These are phyloP conservation scores for Colletotrichum neosansevieriae DNA, from an alignment of 2,329 filamentous ascomycete genomes.

Conservation along the genomic window DNA sequence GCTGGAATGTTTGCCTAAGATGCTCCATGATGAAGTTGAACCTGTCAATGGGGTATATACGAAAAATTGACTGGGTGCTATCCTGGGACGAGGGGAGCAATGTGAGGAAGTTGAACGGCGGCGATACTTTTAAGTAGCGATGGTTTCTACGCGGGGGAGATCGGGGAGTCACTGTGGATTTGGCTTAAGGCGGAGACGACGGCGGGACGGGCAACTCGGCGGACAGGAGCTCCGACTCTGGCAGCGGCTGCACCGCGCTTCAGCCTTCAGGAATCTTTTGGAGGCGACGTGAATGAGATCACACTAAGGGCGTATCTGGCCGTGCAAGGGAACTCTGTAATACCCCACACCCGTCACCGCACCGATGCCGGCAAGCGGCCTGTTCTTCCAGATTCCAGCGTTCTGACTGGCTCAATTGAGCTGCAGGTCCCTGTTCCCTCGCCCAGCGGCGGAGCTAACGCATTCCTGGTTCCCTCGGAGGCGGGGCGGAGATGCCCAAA, in stretches of 20 bases:
- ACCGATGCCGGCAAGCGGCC: constrained; percentile 26
- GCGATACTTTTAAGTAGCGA: constrained; percentile 26
- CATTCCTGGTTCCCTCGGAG: not conserved
- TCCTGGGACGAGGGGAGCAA: not conserved
- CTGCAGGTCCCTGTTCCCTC: not conserved
- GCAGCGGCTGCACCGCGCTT: not conserved
- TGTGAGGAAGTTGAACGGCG: constrained; percentile 16
- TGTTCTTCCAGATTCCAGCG: not conserved
- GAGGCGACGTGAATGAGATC: not conserved
- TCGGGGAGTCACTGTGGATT: too few species aligned
- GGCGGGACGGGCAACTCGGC: constrained; percentile 10
- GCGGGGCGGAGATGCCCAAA: constrained; percentile 41
- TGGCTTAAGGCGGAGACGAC: constrained; percentile 11
- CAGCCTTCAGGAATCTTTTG: too few species aligned
- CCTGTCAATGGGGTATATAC: constrained; percentile 24
- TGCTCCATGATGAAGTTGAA: constrained; percentile 61
- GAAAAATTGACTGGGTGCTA: constrained; percentile 22
- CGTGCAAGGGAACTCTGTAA: not conserved
- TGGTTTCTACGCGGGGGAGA: not conserved
- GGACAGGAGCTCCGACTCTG: constrained; percentile 27
- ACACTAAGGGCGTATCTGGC: not conserved
- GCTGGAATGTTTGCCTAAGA: constrained; percentile 70
- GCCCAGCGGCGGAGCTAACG: constrained; percentile 18
- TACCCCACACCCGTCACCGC: constrained; percentile 22
- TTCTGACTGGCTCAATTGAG: constrained; percentile 6